phyloP scores from a whole-genome alignment of 2,329 filamentous ascomycete genomes.

The Metarhizium anisopliae region DNA sequence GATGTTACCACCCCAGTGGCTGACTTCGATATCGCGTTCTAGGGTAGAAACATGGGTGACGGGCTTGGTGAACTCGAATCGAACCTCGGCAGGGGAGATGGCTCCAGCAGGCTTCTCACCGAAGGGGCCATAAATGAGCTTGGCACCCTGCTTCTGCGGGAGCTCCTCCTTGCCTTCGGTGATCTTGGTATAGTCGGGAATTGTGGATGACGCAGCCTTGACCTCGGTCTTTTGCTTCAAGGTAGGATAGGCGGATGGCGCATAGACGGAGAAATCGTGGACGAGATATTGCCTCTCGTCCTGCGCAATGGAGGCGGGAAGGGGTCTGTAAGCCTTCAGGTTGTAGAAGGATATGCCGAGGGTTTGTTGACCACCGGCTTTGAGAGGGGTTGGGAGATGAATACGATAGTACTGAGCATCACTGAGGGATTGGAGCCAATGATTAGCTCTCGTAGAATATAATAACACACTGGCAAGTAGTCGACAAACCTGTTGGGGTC shows the following conservation, averaged over 20 bases:
- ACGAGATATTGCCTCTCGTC: conserved; percentile 77
- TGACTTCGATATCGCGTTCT: conserved; percentile 89
- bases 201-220: conserved; percentile 69
- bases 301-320: conserved; percentile 77
- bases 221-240: conserved; percentile 95
- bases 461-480: neutral
- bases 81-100: conserved; percentile 61
- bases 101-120: conserved; percentile 72
- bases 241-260: conserved; percentile 73
- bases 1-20: conserved; percentile 95
- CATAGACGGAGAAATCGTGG: conserved; percentile 80
- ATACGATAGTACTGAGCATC: conserved; percentile 77
- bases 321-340: conserved; percentile 68
- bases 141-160: conserved; percentile 75
- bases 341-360: conserved; percentile 79
- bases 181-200: conserved; percentile 79
- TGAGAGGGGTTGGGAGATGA: conserved; percentile 65
- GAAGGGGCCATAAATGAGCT: conserved; percentile 87
- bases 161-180: conserved; percentile 50
- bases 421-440: conserved; percentile 30
- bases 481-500: conserved; percentile 46
- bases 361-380: conserved; percentile 70
- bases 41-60: conserved; percentile 69
- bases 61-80: conserved; percentile 94
- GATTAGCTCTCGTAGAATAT: neutral